A percentile compares a stretch with the other conserved stretches of the same genome.
Conservation (phyloP, 441 rosid genomes). For the Daphne laureola region DNA sequence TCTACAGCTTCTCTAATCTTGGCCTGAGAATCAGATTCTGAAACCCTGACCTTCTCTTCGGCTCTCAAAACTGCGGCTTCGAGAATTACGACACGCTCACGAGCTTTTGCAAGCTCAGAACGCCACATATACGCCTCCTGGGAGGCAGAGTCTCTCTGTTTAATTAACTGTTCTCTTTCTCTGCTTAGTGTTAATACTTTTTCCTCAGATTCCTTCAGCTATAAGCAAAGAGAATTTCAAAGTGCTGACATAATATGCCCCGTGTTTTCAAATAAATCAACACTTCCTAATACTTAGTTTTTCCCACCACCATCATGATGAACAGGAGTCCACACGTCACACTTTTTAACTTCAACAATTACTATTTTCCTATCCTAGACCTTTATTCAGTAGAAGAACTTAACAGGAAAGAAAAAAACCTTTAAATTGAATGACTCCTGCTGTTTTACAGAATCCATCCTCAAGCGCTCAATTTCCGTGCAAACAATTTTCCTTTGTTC, state of each 20-base stretch:
- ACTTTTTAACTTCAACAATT: no score
- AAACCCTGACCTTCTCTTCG: slow-evolving; percentile 84
- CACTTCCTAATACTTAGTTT: no score
- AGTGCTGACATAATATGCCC: slow-evolving; percentile 1
- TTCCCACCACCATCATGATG: no score
- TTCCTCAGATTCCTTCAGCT: slow-evolving; percentile 73
- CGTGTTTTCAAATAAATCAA: not conserved
- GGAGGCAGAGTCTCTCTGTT: slow-evolving; percentile 79
- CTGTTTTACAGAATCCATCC: slow-evolving; percentile 47
- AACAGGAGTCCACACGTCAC: no score
- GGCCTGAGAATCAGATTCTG: slow-evolving; percentile 71
- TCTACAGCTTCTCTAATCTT: slow-evolving; percentile 68
- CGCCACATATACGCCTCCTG: slow-evolving; percentile 95
- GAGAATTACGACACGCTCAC: slow-evolving; percentile 77
- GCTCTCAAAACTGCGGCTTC: slow-evolving; percentile 89
- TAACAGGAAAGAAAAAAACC: slow-evolving; percentile 28
- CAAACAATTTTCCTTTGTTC: slow-evolving; percentile 78
- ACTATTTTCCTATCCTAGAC: no score
- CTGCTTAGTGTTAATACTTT: slow-evolving; percentile 42
- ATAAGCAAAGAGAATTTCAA: slow-evolving; percentile 13
- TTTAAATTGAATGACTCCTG: slow-evolving; percentile 40
- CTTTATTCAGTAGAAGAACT: not conserved
- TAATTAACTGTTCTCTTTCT: slow-evolving; percentile 68
- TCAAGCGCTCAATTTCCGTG: slow-evolving; percentile 62
- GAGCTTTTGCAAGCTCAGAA: slow-evolving; percentile 88